Conservation (phyloP, 1,284 basidiomycete genomes). For the Puccinia coronata region DNA sequence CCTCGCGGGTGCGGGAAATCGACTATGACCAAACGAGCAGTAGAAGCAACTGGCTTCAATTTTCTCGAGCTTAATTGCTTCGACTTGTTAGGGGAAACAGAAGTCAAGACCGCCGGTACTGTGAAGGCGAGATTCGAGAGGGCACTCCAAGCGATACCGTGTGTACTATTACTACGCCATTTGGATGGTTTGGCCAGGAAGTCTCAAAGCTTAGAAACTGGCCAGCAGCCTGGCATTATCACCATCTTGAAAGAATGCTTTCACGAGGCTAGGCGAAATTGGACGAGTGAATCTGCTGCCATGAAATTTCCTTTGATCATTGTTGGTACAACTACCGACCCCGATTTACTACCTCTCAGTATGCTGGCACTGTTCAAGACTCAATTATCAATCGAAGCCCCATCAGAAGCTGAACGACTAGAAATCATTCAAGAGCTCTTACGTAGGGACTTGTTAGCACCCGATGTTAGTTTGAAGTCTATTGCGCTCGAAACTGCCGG, state of each 20-base stretch:
- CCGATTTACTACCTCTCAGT: conserved; percentile 68
- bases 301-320: conserved; percentile 68
- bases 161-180: conserved; percentile 77
- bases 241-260: conserved; percentile 71
- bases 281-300: conserved; percentile 62
- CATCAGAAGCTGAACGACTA: conserved; percentile 73
- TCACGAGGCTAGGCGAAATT: conserved; percentile 63
- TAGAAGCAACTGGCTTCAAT: conserved; percentile 72
- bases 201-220: conserved; percentile 67
- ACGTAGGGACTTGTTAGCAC: conserved; percentile 63
- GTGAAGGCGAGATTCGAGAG: conserved; percentile 77
- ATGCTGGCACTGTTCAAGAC: conserved; percentile 83
- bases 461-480: conserved; percentile 73
- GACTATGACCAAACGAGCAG: conserved; percentile 65
- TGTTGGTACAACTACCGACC: conserved; percentile 73
- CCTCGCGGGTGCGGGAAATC: conserved; percentile 74
- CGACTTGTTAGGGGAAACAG: conserved; percentile 77
- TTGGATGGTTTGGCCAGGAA: conserved; percentile 78
- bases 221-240: conserved; percentile 70
- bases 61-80: conserved; percentile 73
- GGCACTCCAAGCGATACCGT: conserved; percentile 78
- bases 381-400: conserved; percentile 77
- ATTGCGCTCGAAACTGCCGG: conserved; percentile 90
- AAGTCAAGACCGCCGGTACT: conserved; percentile 74
- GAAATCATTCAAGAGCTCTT: conserved; percentile 68